These are phyloP conservation scores for Sporothrix globosa DNA, from an alignment of 2,329 filamentous ascomycete genomes.

Conservation along the genomic window DNA sequence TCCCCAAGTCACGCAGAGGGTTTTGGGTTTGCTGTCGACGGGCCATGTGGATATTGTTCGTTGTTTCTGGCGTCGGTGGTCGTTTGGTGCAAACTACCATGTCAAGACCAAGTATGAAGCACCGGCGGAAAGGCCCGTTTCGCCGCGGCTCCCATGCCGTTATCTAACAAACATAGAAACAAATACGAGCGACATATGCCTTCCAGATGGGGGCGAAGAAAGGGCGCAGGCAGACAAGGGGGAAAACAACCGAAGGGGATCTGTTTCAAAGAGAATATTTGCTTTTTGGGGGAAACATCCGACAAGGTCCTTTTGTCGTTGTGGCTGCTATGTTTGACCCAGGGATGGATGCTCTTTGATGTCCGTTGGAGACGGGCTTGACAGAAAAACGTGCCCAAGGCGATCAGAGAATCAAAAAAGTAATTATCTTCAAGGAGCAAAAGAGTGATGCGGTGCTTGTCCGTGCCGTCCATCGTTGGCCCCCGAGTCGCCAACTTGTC, in stretches of 20 bases:
- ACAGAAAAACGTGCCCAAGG: not conserved
- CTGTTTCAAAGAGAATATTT: not conserved
- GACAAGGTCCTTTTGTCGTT: not conserved
- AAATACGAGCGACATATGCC: not conserved
- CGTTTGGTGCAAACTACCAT: not conserved
- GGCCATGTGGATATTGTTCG: not conserved
- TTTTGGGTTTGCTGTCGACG: not conserved
- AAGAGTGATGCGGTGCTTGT: not conserved
- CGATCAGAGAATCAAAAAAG: not conserved
- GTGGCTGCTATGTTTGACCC: constrained; percentile 2
- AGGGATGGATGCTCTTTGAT: not conserved
- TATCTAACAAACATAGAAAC: not conserved
- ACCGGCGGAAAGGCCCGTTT: not conserved
- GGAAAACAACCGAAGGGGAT: not conserved
- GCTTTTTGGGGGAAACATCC: too few relatives aligned
- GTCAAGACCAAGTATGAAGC: not conserved
- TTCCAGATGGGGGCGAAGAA: not conserved
- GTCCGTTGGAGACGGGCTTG: too few relatives aligned
- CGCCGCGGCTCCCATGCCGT: not conserved
- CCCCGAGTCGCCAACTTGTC: too few relatives aligned
- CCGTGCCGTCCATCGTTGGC: not conserved
- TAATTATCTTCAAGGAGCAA: not conserved
- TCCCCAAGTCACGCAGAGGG: not conserved
- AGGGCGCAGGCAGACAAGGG: not conserved
- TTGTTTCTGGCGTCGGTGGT: not conserved